phyloP scores from a whole-genome alignment of 305 asterid species.

The Fraxinus angustifolia region DNA sequence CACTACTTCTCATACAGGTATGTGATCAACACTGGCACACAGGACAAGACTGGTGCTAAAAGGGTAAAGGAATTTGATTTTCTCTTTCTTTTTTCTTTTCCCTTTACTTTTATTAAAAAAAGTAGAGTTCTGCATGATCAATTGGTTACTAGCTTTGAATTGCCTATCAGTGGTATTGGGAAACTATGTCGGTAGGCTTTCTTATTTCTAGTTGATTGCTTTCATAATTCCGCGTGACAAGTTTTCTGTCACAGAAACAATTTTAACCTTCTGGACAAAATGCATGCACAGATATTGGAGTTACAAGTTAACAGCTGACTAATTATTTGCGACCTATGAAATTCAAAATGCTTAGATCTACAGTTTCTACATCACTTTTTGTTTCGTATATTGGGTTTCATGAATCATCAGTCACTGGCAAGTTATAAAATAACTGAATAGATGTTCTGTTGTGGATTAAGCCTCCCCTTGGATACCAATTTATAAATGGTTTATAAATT shows the following conservation, averaged over 20 bases:
- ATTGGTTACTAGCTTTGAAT: neutral
- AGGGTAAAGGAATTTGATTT: conserved; percentile 48
- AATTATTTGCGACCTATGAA: neutral
- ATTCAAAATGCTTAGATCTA: neutral
- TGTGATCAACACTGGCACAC: conserved; percentile 75
- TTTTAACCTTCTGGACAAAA: neutral
- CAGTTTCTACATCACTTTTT: neutral
- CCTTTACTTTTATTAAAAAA: neutral
- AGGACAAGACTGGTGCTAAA: conserved; percentile 88
- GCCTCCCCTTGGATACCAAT: neutral
- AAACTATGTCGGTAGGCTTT: neutral
- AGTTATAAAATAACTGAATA: neutral
- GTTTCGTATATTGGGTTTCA: neutral
- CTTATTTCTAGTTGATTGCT: neutral
- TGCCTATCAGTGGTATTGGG: neutral
- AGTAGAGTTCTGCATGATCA: neutral
- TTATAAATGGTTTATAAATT: neutral
- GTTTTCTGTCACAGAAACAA: neutral
- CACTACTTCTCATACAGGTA: conserved; percentile 49
- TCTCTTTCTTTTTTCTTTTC: neutral
- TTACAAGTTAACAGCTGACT: neutral
- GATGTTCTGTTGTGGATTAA: conserved; percentile 2
- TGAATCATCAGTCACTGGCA: neutral
- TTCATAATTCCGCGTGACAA: neutral
- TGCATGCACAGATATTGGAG: neutral